Conservation (phyloP, 257 asterid species). For the Anisodus acutangulus region DNA sequence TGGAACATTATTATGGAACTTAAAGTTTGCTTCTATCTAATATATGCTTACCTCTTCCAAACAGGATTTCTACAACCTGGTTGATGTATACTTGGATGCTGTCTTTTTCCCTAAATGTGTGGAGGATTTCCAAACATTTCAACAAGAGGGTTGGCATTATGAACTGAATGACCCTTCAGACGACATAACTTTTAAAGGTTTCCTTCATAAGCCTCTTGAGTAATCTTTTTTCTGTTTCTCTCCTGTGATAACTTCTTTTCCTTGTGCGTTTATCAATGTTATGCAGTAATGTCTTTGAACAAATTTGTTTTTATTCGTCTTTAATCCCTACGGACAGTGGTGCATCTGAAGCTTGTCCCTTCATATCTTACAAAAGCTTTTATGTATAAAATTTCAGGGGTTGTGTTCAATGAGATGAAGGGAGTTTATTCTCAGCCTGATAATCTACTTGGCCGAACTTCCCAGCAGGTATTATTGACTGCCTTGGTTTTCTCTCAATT, state of each 20-base stretch:
- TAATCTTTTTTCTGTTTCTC: conserved; percentile 20
- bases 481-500: conserved; percentile 27
- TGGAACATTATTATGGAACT: conserved; percentile 25
- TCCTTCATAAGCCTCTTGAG: background rate
- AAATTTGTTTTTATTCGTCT: background rate
- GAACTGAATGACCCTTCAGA: conserved; percentile 95
- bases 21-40: conserved; percentile 1
- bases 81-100: conserved; percentile 97
- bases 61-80: conserved; percentile 99
- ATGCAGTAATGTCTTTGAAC: background rate
- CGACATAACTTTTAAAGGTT: conserved; percentile 94
- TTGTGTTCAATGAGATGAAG: conserved; percentile 99
- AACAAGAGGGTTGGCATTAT: conserved; percentile 99
- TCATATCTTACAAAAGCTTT: conserved; percentile 30
- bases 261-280: background rate
- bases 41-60: conserved; percentile 31
- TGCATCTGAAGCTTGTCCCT: conserved; percentile 27
- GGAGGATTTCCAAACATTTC: conserved; percentile 89
- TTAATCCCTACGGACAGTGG: background rate
- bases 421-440: conserved; percentile 99
- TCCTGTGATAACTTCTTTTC: conserved; percentile 26
- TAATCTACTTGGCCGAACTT: conserved; percentile 84
- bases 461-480: conserved; percentile 70
- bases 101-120: conserved; percentile 96
- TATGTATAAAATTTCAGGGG: conserved; percentile 59